Evolutionary conservation across 1,284 basidiomycete genomes (phyloP).

Genomic region (Anthracocystis walkeri): DNA sequence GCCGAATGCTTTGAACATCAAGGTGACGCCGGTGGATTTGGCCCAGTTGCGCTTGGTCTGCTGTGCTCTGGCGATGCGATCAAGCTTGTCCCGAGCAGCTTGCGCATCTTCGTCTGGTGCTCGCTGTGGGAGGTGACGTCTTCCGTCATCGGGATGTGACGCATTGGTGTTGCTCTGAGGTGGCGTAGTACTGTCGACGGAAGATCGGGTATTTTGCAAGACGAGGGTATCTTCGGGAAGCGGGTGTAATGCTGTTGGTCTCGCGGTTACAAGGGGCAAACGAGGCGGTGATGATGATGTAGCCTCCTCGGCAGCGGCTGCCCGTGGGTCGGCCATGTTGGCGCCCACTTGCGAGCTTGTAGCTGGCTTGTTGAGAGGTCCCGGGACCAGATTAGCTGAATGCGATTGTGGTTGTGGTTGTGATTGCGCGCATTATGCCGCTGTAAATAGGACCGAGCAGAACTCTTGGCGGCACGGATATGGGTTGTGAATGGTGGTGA

Average conservation of each 20-base stretch:
- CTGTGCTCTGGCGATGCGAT: conserved; percentile 46
- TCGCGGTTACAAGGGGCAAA: conserved; percentile 8
- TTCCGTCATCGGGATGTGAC: not conserved
- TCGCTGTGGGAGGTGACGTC: conserved; percentile 16
- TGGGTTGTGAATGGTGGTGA: not conserved
- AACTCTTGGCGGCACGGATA: not conserved
- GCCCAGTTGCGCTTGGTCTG: conserved; percentile 41
- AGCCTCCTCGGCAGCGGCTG: not conserved
- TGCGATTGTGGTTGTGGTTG: not conserved
- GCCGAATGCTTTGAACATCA: conserved; percentile 22
- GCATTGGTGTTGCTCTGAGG: not conserved
- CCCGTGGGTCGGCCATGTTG: not conserved
- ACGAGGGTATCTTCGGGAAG: conserved; percentile 32
- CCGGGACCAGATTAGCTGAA: not conserved
- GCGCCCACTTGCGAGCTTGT: not conserved
- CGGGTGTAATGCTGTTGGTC: conserved; percentile 40
- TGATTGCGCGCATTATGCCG: not conserved
- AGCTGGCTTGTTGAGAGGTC: not conserved
- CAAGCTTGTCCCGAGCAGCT: conserved; percentile 45
- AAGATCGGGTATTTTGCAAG: conserved; percentile 39
- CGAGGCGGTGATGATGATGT: conserved; percentile 8
- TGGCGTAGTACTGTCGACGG: conserved; percentile 12
- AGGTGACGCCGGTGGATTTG: conserved; percentile 36
- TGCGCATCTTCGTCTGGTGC: conserved; percentile 39
- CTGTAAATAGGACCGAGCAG: not conserved